Evolutionary conservation across 2,329 filamentous ascomycete species (phyloP).

Genomic region (Aureobasidium musti): DNA sequence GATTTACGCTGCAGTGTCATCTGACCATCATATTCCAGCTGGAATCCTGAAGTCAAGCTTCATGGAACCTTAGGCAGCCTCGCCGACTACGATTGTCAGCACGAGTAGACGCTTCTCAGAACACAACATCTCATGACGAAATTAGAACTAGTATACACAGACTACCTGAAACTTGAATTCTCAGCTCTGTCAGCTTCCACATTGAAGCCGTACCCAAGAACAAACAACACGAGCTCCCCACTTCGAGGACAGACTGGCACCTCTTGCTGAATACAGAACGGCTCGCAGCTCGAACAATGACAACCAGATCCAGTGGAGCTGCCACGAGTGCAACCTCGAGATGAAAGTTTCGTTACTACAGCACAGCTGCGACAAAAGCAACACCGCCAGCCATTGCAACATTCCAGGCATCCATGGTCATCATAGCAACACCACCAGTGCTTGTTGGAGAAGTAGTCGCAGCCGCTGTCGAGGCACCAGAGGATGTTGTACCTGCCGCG

Average conservation of each 20-base stretch:
- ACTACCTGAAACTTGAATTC: neutral
- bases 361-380: neutral
- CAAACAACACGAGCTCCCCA: neutral
- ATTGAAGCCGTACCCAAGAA: neutral
- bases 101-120: no score
- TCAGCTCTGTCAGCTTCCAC: neutral
- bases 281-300: neutral
- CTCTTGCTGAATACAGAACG: neutral
- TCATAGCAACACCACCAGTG: slow-evolving; percentile 14
- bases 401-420: neutral
- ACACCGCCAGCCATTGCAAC: neutral
- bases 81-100: no score
- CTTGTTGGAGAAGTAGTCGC: neutral
- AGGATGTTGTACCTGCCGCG: neutral
- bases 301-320: neutral
- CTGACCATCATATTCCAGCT: neutral
- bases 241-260: neutral
- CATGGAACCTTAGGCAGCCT: no score
- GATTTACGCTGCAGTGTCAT: neutral
- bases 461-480: neutral
- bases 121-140: neutral
- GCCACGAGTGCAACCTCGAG: neutral
- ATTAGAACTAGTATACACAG: neutral
- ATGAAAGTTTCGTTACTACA: no score
- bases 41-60: neutral